Evolutionary conservation across 371 early-diverging fungal species (phyloP), one percentile per base, ranked within the genome.

Genomic region (Dichotomocladium elegans): DNA sequence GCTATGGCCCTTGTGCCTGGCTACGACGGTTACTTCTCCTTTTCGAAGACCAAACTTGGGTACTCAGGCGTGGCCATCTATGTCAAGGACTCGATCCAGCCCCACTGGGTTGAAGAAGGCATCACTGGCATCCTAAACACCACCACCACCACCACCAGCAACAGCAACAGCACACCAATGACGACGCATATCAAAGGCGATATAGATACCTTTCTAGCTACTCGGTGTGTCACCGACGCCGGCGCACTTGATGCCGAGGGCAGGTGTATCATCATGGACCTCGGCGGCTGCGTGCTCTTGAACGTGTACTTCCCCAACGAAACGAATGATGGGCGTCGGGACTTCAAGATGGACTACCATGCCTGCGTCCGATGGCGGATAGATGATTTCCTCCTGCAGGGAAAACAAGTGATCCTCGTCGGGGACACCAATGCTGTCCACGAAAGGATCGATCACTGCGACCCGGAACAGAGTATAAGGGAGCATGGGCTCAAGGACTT

Each of bases 371-470:
- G 76, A 47, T 51, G 68, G 10, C 74, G 87, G 1, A 72, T 86
- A 2, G 73, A 70, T 4, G 63, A 61, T 6, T 65, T 83, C 10
- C 17, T 80, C n/a, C 49, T 63, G 8, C 62, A 68, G 12, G 88
- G 87, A 0, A 74, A 82, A 26, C 60, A 87, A 22, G 88, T 92
- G 1, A 63, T 93, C 3, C 60, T 95, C 0, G 77, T 81, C 12
- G 95, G 94, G 1, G 94, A 93, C 54, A 72, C 93, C 43, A 92
- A 95, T 58, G 82, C 90, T 0, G 66, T 79, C n/a, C 91, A 88
- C 37, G 67, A 74, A 7, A 80, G 81, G 31, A 70, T 89, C 34
- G 94, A 95, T 54, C 92, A 93, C 53, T 89, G 86, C 61, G 88
- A 92, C 34, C 89, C 93, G 1, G 77, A 67, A 26, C 66, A 81